Conservation (phyloP, 1,284 basidiomycete species). For the Cerioporus squamosus region DNA sequence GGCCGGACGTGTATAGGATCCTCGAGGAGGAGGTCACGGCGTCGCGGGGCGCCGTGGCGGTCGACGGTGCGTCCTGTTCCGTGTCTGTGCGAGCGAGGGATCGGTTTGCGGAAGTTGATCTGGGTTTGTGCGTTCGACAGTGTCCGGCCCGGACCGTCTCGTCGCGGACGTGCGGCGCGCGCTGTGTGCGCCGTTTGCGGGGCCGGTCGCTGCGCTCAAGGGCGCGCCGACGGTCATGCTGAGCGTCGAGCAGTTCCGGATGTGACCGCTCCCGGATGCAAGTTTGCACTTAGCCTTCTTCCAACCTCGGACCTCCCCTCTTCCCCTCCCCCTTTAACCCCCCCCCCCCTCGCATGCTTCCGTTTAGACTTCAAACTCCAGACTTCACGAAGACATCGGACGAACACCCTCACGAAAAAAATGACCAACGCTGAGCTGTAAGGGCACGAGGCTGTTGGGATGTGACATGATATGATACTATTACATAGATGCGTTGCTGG, state of each 20-base stretch:
- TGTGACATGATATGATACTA: no score
- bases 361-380: no score
- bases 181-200: conserved; percentile 25
- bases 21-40: conserved; percentile 25
- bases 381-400: no score
- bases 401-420: no score
- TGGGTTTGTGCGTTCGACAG: conserved; percentile 10
- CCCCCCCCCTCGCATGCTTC: no score
- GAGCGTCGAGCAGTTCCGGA: conserved; percentile 28
- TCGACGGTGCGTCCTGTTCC: conserved; percentile 21
- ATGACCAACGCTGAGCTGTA: no score
- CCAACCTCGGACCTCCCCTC: no score
- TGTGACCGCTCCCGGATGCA: conserved; percentile 11
- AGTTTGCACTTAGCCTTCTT: neutral
- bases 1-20: conserved; percentile 23
- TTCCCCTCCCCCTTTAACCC: no score
- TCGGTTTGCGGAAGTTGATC: no score
- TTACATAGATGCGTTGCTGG: no score
- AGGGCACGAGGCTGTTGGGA: no score
- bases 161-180: conserved; percentile 23
- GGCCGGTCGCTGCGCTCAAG: conserved; percentile 21
- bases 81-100: neutral
- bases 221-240: conserved; percentile 28
- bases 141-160: conserved; percentile 26
- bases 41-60: conserved; percentile 25